Evolutionary conservation across 2,329 filamentous ascomycete genomes (phyloP), one percentile per base, ranked within the genome.

Genomic region (Sporothrix dimorphospora): DNA sequence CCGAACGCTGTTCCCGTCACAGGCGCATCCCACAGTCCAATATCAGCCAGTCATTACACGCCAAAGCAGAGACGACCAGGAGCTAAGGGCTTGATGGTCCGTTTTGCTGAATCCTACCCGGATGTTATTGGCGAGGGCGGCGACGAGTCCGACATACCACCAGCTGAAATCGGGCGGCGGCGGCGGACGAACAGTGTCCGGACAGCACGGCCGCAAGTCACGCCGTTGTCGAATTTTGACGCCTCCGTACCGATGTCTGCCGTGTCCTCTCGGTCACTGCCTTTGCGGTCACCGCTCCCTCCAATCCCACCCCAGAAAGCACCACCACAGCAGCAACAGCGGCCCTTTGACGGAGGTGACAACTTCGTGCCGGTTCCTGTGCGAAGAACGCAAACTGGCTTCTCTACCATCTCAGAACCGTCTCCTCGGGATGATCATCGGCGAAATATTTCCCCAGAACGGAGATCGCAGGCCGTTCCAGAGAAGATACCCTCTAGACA

Each of bases 111-210:
- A 76, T 87, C 86, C 11, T 85, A 87, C 71, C 94, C 94, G 7
- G 91, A 94, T 63, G 82, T 97, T 74, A 98, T 98, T 78, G 95
- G 95, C 63, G 91, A 95, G 80, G 95, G 95, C 72, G 95, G 95
- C 45, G 95, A 98, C 78, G 94, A 97, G 80, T 91, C 92, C 71
- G 90, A 92, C 70, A 83, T 87, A 9, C 92, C 92, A 1, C 88
- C 90, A 1, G 84, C 89, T 24, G 92, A 96, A 78, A 91, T 97
- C 71, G 90, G 89, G 5, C 86, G 84, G 78, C 84, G 82, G 74
- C 90, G 87, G 80, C 84, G 80, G 78, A 76, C 47, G 12, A 42
- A 53, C 21, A 65, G 68, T n/a, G 40, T 81, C 78, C 65, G 57
- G 1, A n/a, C 55, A 63, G 53, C 66, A 73, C 78, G 79, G 55